A percentile compares a stretch with the other conserved stretches of the same genome.
Evolutionary conservation across 352 stramenopile species (phyloP).

Genomic region (Pythium scleroteichum): DNA sequence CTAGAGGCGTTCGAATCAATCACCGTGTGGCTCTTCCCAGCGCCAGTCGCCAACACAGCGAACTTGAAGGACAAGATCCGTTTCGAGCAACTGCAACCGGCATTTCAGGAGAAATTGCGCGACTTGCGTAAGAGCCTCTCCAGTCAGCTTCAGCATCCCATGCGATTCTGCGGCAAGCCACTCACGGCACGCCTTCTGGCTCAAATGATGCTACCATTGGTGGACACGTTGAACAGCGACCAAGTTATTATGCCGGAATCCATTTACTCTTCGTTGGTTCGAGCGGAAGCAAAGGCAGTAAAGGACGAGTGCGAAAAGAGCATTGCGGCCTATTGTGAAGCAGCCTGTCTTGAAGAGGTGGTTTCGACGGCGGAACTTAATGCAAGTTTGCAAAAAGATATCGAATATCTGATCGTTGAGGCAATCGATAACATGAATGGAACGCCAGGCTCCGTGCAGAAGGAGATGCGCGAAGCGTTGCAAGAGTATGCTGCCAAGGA

Average conservation of each 20-base stretch:
- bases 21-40: slow-evolving; percentile 85
- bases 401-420: slow-evolving; percentile 58
- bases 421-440: slow-evolving; percentile 52
- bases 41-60: slow-evolving; percentile 74
- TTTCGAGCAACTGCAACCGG: slow-evolving; percentile 78
- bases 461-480: slow-evolving; percentile 62
- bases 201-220: slow-evolving; percentile 74
- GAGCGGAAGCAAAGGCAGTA: slow-evolving; percentile 63
- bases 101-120: slow-evolving; percentile 76
- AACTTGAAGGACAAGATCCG: slow-evolving; percentile 82
- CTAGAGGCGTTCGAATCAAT: slow-evolving; percentile 85
- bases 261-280: slow-evolving; percentile 87
- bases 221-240: slow-evolving; percentile 85
- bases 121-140: slow-evolving; percentile 75
- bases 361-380: slow-evolving; percentile 61
- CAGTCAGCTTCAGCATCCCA: slow-evolving; percentile 68
- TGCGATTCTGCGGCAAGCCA: slow-evolving; percentile 73
- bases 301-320: slow-evolving; percentile 62
- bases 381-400: slow-evolving; percentile 50
- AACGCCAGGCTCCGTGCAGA: slow-evolving; percentile 49
- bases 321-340: slow-evolving; percentile 70
- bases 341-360: slow-evolving; percentile 57
- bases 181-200: slow-evolving; percentile 71
- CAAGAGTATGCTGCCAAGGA: slow-evolving; percentile 59
- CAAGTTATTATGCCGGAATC: slow-evolving; percentile 89